phyloP scores from a whole-genome alignment of 202 grass and related monocot genomes.

The Carex sylvatica region DNA sequence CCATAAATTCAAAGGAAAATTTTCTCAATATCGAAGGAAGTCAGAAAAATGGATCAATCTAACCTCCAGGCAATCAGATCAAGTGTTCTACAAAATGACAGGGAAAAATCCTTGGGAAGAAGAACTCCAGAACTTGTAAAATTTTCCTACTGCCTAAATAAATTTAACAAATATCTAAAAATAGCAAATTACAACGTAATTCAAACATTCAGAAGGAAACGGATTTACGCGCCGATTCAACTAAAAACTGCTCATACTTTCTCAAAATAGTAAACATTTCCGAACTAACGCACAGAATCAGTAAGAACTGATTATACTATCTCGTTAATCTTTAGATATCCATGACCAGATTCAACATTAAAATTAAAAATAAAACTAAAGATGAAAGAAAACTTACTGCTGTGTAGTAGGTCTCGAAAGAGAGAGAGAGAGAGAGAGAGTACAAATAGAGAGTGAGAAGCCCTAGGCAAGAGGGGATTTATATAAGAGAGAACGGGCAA shows the following conservation, averaged over 20 bases:
- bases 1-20: neutral
- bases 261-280: conserved; percentile 10
- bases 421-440: neutral
- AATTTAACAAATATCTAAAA: conserved; percentile 11
- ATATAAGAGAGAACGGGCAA: conserved; percentile 41
- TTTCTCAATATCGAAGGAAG: neutral
- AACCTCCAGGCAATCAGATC: neutral
- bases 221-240: neutral
- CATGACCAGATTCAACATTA: neutral
- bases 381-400: conserved; percentile 15
- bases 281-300: neutral
- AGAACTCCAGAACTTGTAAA: neutral
- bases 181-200: conserved; percentile 7
- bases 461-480: conserved; percentile 23
- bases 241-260: neutral
- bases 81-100: neutral
- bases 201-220: neutral
- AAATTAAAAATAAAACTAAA: neutral
- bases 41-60: neutral
- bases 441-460: conserved; percentile 17
- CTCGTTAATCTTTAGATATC: neutral
- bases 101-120: neutral
- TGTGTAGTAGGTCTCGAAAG: neutral
- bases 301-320: neutral
- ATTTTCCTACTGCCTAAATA: neutral